Conservation (phyloP, 106 monocot genomes). For the Triglochin maritima region DNA sequence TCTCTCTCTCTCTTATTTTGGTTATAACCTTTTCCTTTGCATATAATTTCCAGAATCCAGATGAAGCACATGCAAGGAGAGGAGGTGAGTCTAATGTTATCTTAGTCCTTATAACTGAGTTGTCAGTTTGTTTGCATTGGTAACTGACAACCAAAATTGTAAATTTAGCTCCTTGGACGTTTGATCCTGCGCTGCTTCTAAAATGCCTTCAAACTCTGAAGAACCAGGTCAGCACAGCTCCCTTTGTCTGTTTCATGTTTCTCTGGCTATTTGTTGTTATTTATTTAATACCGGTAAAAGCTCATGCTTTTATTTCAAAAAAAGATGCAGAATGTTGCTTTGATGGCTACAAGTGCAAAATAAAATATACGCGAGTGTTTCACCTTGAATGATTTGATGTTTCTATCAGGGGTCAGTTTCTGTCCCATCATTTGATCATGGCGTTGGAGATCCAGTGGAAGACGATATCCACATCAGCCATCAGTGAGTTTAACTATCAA, state of each 20-base stretch:
- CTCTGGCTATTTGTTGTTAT: no score
- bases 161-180: conserved; percentile 80
- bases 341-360: no score
- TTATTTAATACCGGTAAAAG: no score
- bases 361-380: no score
- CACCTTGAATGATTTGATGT: background rate
- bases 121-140: conserved; percentile 1
- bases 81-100: conserved; percentile 45
- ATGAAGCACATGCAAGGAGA: conserved; percentile 98
- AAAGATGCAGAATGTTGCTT: no score
- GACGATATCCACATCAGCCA: conserved; percentile 59
- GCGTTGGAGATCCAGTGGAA: conserved; percentile 92
- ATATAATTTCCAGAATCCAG: conserved; percentile 43
- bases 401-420: conserved; percentile 52
- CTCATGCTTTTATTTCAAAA: no score
- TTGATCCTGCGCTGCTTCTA: conserved; percentile 56
- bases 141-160: conserved; percentile 5
- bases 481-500: conserved; percentile 32
- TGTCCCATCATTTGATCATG: conserved; percentile 98
- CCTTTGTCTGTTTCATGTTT: background rate
- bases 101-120: background rate
- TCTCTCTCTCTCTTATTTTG: background rate
- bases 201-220: conserved; percentile 49
- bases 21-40: background rate
- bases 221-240: conserved; percentile 28